A percentile compares a stretch with the other conserved stretches of the same genome.
These are phyloP conservation scores for Acacia pycnantha DNA, from an alignment of 331 rosid species.

Conservation along the genomic window DNA sequence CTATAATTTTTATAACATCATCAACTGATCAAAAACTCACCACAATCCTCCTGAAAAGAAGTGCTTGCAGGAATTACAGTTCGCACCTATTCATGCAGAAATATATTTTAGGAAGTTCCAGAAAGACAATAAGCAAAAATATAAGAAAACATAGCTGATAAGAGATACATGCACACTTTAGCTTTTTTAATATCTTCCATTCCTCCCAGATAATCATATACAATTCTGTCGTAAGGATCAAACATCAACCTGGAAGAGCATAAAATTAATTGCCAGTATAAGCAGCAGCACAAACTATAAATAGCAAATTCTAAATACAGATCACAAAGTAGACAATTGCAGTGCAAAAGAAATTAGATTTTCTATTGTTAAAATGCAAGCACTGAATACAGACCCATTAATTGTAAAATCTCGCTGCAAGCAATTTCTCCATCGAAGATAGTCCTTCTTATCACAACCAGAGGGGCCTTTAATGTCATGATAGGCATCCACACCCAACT, in stretches of 20 bases:
- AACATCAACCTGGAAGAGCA: slow-evolving; percentile 71
- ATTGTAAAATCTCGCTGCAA: slow-evolving; percentile 83
- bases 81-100: slow-evolving; percentile 63
- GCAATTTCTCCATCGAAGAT: slow-evolving; percentile 83
- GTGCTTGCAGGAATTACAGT: slow-evolving; percentile 69
- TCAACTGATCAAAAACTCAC: slow-evolving; percentile 47
- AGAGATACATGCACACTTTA: slow-evolving; percentile 63
- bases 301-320: slow-evolving; percentile 18
- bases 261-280: slow-evolving; percentile 13
- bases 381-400: slow-evolving; percentile 64
- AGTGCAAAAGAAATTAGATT: slow-evolving; percentile 9
- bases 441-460: slow-evolving; percentile 65
- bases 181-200: slow-evolving; percentile 68
- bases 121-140: slow-evolving; percentile 27
- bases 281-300: slow-evolving; percentile 12
- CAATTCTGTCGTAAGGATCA: slow-evolving; percentile 67
- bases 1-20: not conserved
- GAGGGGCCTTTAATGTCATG: slow-evolving; percentile 37
- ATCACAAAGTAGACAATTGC: slow-evolving; percentile 7
- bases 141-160: slow-evolving; percentile 35
- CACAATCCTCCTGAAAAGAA: slow-evolving; percentile 88
- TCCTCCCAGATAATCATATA: slow-evolving; percentile 90
- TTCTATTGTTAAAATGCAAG: slow-evolving; percentile 33
- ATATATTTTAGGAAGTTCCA: slow-evolving; percentile 35
- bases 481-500: slow-evolving; percentile 20